These are phyloP conservation scores for Psilocybe mexicana DNA, from an alignment of 1,284 basidiomycete genomes.

Conservation along the genomic window DNA sequence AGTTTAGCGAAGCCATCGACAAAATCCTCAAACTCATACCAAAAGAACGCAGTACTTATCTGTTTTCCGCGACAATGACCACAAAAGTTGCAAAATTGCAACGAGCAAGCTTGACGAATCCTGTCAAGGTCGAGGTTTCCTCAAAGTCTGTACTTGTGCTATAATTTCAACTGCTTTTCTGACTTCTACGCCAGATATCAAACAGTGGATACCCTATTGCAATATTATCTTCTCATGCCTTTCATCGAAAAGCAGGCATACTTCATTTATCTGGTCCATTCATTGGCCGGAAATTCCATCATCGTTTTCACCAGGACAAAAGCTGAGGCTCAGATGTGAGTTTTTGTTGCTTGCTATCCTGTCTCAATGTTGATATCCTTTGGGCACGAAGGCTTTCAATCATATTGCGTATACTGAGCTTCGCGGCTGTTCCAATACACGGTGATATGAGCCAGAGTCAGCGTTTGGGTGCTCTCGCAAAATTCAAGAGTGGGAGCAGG, in stretches of 20 bases:
- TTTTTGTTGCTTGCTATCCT: conserved; percentile 2
- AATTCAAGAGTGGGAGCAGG: conserved; percentile 95
- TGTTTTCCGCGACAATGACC: conserved; percentile 99
- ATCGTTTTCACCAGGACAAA: conserved; percentile 98
- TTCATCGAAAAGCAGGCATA: conserved; percentile 92
- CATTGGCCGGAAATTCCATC: conserved; percentile 89
- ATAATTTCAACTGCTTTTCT: neutral
- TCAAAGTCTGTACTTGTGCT: conserved; percentile 69
- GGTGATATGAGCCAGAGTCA: conserved; percentile 95
- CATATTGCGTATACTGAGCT: conserved; percentile 88
- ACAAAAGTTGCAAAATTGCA: conserved; percentile 98
- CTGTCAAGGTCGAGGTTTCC: conserved; percentile 92
- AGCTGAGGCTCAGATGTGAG: conserved; percentile 84
- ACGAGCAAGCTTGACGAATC: conserved; percentile 92
- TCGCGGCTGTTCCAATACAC: conserved; percentile 94
- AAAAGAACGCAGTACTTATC: conserved; percentile 91
- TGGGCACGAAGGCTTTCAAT: conserved; percentile 69
- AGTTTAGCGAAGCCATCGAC: conserved; percentile 97
- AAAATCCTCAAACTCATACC: conserved; percentile 97
- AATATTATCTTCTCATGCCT: conserved; percentile 96
- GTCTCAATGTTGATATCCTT: conserved; percentile 1
- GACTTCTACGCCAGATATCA: conserved; percentile 71
- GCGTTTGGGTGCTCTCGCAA: conserved; percentile 90
- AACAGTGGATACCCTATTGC: conserved; percentile 93
- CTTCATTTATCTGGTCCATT: conserved; percentile 89